Evolutionary conservation across 352 stramenopile species (phyloP), one percentile per base, ranked within the genome.

Genomic region (Thalassiosira exigua): DNA sequence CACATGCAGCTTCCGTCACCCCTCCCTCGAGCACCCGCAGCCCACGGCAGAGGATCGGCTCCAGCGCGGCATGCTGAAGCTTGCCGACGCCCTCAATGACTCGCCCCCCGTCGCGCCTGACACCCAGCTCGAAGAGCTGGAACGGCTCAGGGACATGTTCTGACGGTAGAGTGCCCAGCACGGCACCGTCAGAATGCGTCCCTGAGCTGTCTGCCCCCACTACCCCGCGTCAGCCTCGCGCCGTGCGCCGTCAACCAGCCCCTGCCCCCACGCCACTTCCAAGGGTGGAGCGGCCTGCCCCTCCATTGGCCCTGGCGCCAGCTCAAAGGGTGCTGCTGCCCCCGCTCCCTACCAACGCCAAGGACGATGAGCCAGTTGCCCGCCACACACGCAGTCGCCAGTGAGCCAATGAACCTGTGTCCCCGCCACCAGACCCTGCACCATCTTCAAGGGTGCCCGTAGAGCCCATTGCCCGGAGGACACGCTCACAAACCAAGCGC

Each of bases 1-100:
- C 51, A 79, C 67, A 14, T 51, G 73, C 36, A 21, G 54, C 4
- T 72, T 71, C 30, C 48, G 48, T 12, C 67, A 71, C 30, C 30
- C 29, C 14, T 54, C 53, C 42, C 2, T 22, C 41, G 36, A 41
- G 4, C 50, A 68, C 7, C 68, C 68, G n/a, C 29, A 1, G 17
- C n/a, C 51, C 26, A 65, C 56, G 27, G 21, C 3, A 21, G 56
- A 17, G 9, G 56, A 70, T 39, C 41, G 22, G 2, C 22, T 33
- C 44, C 24, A 30, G 29, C 27, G 51, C 44, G 17, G 27, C 19
- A 44, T 70, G 12, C 9, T 39, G 29, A 5, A 50, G 5, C 60
- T 58, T 4, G 22, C 26, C 17, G 7, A 14, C 24, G n/a, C 36
- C 11, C 26, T 69, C 60, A 9, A 51, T 3, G 42, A 52, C 41